Evolutionary conservation across 169 alveolate genomes (phyloP), one percentile per base, ranked within the genome.

Genomic region (Plasmodium sp.): DNA sequence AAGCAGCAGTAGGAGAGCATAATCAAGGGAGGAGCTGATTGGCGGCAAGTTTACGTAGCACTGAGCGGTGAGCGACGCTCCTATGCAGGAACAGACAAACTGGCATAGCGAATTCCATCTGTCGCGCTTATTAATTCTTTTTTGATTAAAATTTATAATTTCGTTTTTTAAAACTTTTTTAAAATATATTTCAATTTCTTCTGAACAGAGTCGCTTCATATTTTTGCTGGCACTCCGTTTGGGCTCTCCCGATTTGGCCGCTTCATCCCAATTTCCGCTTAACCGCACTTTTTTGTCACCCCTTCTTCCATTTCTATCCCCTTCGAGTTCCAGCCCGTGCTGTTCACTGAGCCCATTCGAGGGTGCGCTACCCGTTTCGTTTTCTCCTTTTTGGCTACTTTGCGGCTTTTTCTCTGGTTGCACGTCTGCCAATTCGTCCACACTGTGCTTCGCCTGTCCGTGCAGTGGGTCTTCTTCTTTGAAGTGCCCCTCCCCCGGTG

Each of bases 81-180:
- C 92, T 81, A 92, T 48, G 81, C 95, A 92, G 2, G 95, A 71
- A 39, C 72, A 81, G 7, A 81, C 80, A 82, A 92, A 92, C 36
- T 43, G 84, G 72, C 31, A 81, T 16, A 81, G 27, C 2, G 95
- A 43, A 81, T 56, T 82, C 95, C 95, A 92, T 36, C 48, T 81
- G 56, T 92, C 85, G 72, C 84, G 83, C n/a, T 71, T 72, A 45
- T 81, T 77, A 81, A 92, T 92, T 27, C 92, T 71, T 71, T 81
- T 51, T 54, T 92, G 95, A 72, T 92, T 92, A 82, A 73, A 34
- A 16, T 41, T 82, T 67, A 92, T 92, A 14, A 41, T 72, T 72
- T 92, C 92, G 75, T 92, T 92, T 92, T 72, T 81, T 27, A 92
- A 31, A 45, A 72, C 72, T 72, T 72, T 92, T 92, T 92, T 92